A percentile compares a stretch with the other conserved stretches of the same genome.
These are phyloP conservation scores for Oryza nivara DNA, from an alignment of 176 grass and related monocot genomes.

Conservation along the genomic window DNA sequence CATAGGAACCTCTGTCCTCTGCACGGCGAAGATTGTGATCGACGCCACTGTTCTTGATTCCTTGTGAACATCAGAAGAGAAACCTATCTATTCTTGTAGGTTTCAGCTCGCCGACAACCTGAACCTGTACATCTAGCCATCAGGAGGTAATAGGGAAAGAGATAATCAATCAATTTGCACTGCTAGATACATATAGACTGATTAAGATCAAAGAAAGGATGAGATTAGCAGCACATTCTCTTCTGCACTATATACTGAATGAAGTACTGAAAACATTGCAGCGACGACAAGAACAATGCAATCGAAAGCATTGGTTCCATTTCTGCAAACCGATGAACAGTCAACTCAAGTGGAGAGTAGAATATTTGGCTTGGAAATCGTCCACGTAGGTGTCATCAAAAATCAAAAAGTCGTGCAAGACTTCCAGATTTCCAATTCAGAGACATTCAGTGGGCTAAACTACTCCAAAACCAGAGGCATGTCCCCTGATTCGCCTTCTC, in stretches of 20 bases:
- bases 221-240: neutral
- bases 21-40: no score
- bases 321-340: neutral
- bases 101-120: no score
- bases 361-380: neutral
- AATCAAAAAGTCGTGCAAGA: neutral
- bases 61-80: no score
- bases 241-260: neutral
- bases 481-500: neutral
- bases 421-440: neutral
- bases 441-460: neutral
- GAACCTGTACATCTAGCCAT: no score
- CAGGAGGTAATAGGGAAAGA: no score
- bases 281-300: neutral
- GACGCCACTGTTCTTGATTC: no score
- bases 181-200: neutral
- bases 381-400: neutral
- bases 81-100: no score
- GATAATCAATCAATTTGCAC: neutral
- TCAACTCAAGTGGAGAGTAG: neutral
- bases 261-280: neutral
- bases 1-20: no score
- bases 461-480: constrained; percentile 1
- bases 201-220: neutral
- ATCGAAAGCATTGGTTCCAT: neutral